These are phyloP conservation scores for Aureobasidium sp. DNA, from an alignment of 2,329 filamentous ascomycete genomes.

Conservation along the genomic window DNA sequence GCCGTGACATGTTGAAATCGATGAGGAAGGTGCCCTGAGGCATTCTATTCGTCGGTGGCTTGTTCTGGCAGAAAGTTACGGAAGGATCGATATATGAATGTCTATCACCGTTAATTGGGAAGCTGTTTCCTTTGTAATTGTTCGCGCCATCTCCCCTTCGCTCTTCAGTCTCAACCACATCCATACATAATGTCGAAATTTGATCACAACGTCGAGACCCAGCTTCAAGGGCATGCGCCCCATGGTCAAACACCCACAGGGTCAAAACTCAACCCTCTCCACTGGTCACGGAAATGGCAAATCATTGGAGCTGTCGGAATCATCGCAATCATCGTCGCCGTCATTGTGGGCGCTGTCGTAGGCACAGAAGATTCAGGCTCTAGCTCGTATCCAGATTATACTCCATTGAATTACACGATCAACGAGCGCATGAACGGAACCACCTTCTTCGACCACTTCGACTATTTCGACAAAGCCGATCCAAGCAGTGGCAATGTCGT, in stretches of 20 bases:
- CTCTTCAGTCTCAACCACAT: no score
- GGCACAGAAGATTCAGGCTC: not conserved
- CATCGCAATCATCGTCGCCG: not conserved
- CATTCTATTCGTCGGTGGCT: no score
- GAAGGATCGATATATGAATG: no score
- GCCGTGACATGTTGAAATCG: not conserved
- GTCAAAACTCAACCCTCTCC: slow-evolving; percentile 20
- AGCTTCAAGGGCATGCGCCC: no score
- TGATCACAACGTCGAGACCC: no score
- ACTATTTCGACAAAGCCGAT: slow-evolving; percentile 39
- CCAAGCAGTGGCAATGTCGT: slow-evolving; percentile 43
- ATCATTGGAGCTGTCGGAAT: slow-evolving; percentile 11
- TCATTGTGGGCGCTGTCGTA: not conserved
- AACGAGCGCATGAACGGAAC: slow-evolving; percentile 30
- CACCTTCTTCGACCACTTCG: slow-evolving; percentile 41
- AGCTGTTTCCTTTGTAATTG: no score
- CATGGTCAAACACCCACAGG: not conserved
- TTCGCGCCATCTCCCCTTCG: no score
- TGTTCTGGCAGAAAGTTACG: no score
- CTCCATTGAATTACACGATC: slow-evolving; percentile 18
- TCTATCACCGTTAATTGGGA: no score
- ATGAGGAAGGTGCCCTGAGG: no score
- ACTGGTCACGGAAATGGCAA: slow-evolving; percentile 18
- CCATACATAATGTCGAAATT: no score
- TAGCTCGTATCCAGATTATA: slow-evolving; percentile 21